phyloP scores from a whole-genome alignment of 352 stramenopile genomes.

The Globisporangium megalacanthum region DNA sequence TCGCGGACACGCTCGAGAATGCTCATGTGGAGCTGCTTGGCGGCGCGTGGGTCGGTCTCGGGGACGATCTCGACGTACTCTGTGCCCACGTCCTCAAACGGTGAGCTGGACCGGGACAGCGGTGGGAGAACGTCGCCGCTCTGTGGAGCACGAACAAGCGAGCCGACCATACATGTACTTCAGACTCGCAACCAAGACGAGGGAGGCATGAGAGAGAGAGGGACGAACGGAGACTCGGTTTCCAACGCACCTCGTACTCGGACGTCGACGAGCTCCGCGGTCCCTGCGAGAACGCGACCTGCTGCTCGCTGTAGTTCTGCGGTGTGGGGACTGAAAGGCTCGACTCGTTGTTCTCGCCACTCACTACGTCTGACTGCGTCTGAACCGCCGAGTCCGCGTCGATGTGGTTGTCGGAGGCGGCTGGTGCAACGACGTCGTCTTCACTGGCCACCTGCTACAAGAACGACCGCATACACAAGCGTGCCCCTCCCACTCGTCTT shows the following conservation, averaged over 20 bases:
- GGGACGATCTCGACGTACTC: slow-evolving; percentile 48
- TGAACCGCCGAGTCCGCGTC: not conserved
- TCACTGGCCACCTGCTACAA: not conserved
- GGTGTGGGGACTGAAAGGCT: not conserved
- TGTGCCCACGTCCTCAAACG: slow-evolving; percentile 45
- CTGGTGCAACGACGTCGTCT: not conserved
- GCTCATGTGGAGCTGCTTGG: slow-evolving; percentile 70
- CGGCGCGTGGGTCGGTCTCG: slow-evolving; percentile 46
- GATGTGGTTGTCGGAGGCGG: not conserved
- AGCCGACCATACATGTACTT: not conserved
- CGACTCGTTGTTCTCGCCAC: not conserved
- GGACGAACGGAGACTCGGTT: not conserved
- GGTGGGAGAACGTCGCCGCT: slow-evolving; percentile 4
- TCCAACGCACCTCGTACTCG: slow-evolving; percentile 1
- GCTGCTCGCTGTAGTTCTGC: not conserved
- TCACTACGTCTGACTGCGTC: not conserved
- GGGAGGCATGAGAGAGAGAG: no score
- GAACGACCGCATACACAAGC: not conserved
- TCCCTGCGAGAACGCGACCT: not conserved
- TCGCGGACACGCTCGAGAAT: slow-evolving; percentile 63
- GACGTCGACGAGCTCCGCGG: not conserved
- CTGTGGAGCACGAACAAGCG: not conserved
- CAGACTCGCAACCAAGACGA: no score
- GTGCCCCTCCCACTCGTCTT: no score
- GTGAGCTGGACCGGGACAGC: slow-evolving; percentile 8